Base-by-base conservation (phyloP, 2,329 filamentous ascomycete genomes). In the Aspergillus tamarii region DNA sequence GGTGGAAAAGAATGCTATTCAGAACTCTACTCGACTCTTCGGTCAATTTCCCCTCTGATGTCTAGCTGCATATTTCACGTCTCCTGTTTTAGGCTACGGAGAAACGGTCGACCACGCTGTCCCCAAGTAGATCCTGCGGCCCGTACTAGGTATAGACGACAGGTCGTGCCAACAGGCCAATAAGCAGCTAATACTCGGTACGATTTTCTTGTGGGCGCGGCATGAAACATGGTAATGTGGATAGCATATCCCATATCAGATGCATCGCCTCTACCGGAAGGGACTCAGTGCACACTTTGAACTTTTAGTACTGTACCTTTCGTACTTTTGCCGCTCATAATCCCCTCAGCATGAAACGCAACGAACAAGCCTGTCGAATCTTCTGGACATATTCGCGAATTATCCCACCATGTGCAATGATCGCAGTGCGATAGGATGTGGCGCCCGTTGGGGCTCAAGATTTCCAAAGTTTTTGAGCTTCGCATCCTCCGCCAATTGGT, bases 401-500 rank as follows among this genome's bases (percentile, higher is more conserved):
- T 7, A 26, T 39, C 8, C 52, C 16, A 39, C 32, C 32, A 55
- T 55, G 52, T 55, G 52, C 52, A 14, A 39, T 55, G 39, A 55
- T 26, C 52, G 8, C n/a, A 2, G 23, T 23, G n/a, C 30, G 52
- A 55, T 36, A 39, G 26, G 52, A 36, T 55, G 52, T 55, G 52
- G 52, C 34, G 32, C 52, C 52, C 32, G 32, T 55, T 55, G 32
- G 52, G 52, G 32, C 52, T 55, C 30, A 21, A 39, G 36, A 55
- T 10, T 23, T 32, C 9, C 32, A 39, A 39, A 36, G 32, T 26
- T 21, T 23, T 26, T 14, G 36, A 16, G 7, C 8, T 16, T 55
- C 52, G 52, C 39, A 55, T 39, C 32, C 52, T 55, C 52, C 52
- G n/a, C 21, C 52, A 39, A 55, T 39, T 55, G 52, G 26, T 39